These are phyloP conservation scores for Rhodosporidiobolus odoratus DNA, from an alignment of 768 basidiomycete species.

Conservation along the genomic window DNA sequence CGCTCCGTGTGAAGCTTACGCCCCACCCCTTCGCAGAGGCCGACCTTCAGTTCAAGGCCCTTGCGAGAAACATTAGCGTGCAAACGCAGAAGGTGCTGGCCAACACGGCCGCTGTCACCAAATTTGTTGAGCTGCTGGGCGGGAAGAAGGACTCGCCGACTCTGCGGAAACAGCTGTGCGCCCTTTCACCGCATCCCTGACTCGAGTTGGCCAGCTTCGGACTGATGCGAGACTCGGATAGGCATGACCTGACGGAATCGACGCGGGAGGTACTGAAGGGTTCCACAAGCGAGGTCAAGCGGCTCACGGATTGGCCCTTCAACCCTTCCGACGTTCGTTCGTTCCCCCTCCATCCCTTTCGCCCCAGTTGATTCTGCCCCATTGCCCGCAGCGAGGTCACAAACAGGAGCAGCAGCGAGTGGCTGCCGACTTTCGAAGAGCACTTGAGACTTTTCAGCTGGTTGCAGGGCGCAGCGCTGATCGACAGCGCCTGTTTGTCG, in stretches of 20 bases:
- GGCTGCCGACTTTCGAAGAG: constrained; percentile 83
- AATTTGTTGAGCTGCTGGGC: constrained; percentile 94
- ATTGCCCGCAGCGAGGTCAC: constrained; percentile 50
- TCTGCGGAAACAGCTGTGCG: constrained; percentile 79
- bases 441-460: constrained; percentile 82
- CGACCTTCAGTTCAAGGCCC: constrained; percentile 22
- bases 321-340: constrained; percentile 18
- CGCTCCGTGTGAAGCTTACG: not conserved
- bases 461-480: constrained; percentile 87
- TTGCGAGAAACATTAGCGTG: constrained; percentile 47
- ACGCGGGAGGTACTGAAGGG: constrained; percentile 93
- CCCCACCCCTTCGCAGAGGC: constrained; percentile 4
- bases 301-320: constrained; percentile 63
- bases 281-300: constrained; percentile 87
- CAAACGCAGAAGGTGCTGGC: constrained; percentile 99
- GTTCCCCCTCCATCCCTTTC: constrained; percentile 52
- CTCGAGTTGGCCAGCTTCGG: too few relatives aligned
- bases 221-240: too few relatives aligned
- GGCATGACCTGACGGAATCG: constrained; percentile 80
- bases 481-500: constrained; percentile 79
- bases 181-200: constrained; percentile 23
- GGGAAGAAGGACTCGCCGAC: constrained; percentile 70
- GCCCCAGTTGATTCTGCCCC: not conserved
- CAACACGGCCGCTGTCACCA: constrained; percentile 90
- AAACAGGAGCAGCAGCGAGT: constrained; percentile 84